phyloP scores from a whole-genome alignment of 2,329 filamentous ascomycete genomes.

The Nannizziopsis barbatae region DNA sequence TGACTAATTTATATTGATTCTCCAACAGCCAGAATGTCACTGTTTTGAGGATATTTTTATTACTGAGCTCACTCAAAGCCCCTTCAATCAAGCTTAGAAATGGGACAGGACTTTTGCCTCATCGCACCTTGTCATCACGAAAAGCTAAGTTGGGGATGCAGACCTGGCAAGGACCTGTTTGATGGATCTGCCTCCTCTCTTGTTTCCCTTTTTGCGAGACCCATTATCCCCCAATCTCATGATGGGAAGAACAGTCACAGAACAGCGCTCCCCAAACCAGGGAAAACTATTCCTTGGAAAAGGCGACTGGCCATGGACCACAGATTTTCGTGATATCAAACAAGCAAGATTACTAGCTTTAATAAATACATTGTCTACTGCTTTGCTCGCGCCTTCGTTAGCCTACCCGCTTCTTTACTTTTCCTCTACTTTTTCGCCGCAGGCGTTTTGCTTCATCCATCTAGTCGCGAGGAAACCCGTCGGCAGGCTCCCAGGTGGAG shows the following conservation, averaged over 20 bases:
- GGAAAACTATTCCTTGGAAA: too few species aligned
- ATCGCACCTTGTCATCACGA: neutral
- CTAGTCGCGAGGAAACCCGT: neutral
- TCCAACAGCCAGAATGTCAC: too few species aligned
- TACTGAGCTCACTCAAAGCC: too few species aligned
- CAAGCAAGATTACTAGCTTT: conserved; percentile 4
- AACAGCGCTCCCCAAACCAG: too few species aligned
- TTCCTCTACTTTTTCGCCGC: neutral
- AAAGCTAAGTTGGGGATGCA: neutral
- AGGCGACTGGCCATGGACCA: neutral
- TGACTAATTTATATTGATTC: too few species aligned
- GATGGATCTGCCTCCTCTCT: conserved; percentile 14
- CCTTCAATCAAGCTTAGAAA: too few species aligned
- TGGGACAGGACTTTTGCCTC: too few species aligned
- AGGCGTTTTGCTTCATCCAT: conserved; percentile 1
- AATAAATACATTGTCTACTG: conserved; percentile 1
- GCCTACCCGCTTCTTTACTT: neutral
- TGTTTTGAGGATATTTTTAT: too few species aligned
- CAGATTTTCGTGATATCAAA: conserved; percentile 1
- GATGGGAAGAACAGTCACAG: neutral
- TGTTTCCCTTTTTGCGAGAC: conserved; percentile 15
- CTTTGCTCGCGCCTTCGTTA: conserved; percentile 1
- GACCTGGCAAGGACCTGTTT: conserved; percentile 14
- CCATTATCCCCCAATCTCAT: conserved; percentile 7
- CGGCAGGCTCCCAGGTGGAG: neutral